These are phyloP conservation scores for Boletus rubescentipes DNA, from an alignment of 768 basidiomycete genomes.

Conservation along the genomic window DNA sequence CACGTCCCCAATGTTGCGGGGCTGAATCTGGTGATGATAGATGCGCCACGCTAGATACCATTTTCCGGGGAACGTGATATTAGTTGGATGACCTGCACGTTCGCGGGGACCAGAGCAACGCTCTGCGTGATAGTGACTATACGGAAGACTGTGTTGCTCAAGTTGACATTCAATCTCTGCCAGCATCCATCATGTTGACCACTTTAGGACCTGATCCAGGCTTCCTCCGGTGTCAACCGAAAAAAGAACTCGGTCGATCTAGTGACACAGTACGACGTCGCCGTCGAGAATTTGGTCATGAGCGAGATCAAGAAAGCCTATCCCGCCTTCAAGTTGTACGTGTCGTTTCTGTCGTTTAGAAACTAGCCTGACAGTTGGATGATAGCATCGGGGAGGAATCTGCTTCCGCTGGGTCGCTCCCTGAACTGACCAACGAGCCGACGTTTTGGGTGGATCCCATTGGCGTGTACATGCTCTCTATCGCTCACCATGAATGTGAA, in stretches of 20 bases:
- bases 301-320: conserved; percentile 73
- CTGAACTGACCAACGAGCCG: conserved; percentile 77
- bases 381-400: conserved; percentile 92
- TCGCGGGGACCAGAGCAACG: background rate
- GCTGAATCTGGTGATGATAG: background rate
- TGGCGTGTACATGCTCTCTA: conserved; percentile 43
- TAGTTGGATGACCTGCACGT: conserved; percentile 4
- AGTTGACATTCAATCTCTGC: background rate
- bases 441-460: conserved; percentile 98
- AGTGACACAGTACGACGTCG: too few species aligned
- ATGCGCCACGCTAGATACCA: background rate
- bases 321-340: conserved; percentile 82
- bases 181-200: conserved; percentile 29
- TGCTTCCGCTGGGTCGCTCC: conserved; percentile 70
- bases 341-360: conserved; percentile 13
- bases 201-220: conserved; percentile 32
- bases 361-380: background rate
- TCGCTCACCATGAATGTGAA: background rate
- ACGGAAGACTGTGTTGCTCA: too few species aligned
- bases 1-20: conserved; percentile 45
- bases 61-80: background rate
- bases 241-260: too few species aligned
- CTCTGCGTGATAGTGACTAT: too few species aligned
- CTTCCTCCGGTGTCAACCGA: too few species aligned
- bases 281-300: too few species aligned